Conservation (phyloP, 2,329 filamentous ascomycete genomes). For the Metarhizium brunneum region DNA sequence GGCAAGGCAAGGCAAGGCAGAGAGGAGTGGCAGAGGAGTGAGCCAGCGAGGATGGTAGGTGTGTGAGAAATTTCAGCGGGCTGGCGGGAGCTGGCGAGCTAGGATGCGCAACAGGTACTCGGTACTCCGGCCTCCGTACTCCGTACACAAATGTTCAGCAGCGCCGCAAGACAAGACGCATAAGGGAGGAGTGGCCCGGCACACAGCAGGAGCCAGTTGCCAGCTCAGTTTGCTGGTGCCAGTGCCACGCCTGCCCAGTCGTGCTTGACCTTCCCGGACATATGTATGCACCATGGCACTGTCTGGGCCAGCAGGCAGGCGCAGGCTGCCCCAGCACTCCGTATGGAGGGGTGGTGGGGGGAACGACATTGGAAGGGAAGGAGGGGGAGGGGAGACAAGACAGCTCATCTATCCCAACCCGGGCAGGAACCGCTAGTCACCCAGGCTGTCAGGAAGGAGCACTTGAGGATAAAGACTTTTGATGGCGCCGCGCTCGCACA, state of each 20-base stretch:
- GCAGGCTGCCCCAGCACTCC: background rate
- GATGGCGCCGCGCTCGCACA: no score
- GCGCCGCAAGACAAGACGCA: background rate
- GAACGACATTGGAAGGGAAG: background rate
- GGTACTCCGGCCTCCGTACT: no score
- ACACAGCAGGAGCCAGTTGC: background rate
- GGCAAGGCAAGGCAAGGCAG: background rate
- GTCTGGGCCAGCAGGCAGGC: background rate
- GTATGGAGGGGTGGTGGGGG: background rate
- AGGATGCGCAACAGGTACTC: background rate
- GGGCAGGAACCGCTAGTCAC: background rate
- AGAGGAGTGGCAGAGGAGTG: conserved; percentile 14
- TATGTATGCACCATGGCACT: background rate
- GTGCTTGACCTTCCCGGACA: background rate
- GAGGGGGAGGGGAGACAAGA: background rate
- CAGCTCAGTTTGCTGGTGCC: background rate
- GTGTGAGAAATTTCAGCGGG: conserved; percentile 4
- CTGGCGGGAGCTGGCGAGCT: background rate
- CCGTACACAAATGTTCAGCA: background rate
- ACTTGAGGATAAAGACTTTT: no score
- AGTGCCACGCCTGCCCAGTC: background rate
- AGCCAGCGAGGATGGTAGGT: conserved; percentile 14
- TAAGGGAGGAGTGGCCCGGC: background rate
- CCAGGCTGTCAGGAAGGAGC: background rate
- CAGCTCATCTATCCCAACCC: no score